Base-by-base conservation (phyloP, 1,284 basidiomycete genomes). In the Cutaneotrichosporon dermatis region DNA sequence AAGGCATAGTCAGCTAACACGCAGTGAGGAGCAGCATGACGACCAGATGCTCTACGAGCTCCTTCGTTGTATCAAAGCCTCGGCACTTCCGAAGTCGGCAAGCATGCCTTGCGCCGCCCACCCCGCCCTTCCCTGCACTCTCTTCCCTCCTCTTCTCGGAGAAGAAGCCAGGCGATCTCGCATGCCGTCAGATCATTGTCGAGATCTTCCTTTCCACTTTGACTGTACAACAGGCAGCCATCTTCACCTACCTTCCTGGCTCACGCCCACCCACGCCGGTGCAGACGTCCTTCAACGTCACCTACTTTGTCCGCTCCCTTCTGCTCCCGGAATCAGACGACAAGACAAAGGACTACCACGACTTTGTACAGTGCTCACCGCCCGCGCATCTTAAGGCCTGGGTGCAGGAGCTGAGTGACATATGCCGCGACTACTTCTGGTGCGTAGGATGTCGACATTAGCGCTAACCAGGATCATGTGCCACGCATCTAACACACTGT, bases 341-440 rank as follows among this genome's bases (percentile, higher is more conserved):
- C 59, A 72, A 71, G 37, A 66, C 66, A 4, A 69, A 68, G 55
- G 74, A 76, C 13, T 68, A 75, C n/a, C 91, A 94, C 68, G 89
- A 88, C 33, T 98, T 99, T 73, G 92, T 98, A 58, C 88, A 89
- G 65, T 1, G 80, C 93, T 33, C 92, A 94, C 74, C 81, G 83
- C 3, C 87, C 90, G 0, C 82, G 94, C 48, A 86, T 93, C 51
- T 96, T 81, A 96, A 92, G 80, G 86, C 86, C 2, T 97, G 94
- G 78, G 80, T 99, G 11, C 85, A 87, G 67, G 94, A 98, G 74
- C 80, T 98, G 41, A 87, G 85, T 8, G 91, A 94, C 66, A 82
- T 95, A 2, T 94, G 93, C 72, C 80, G 92, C 15, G 95, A 99
- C 75, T 98, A 96, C 79, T 98, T 98, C 77, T 98, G 95, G 77